Evolutionary conservation across 2,329 filamentous ascomycete genomes (phyloP).

Genomic region (Colletotrichum sp.): DNA sequence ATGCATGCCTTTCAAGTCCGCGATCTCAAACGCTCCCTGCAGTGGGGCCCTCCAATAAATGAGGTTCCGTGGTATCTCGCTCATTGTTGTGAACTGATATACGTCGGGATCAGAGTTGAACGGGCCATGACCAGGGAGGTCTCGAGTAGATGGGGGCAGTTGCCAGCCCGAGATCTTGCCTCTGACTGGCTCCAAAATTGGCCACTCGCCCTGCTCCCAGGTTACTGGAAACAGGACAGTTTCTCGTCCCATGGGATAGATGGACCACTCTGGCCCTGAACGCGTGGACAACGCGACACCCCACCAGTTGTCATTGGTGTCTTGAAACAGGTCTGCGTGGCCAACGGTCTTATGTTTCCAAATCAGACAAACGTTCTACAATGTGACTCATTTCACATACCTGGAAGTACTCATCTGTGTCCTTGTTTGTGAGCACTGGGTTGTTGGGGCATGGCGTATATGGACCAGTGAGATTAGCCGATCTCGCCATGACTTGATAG

Average conservation of each 20-base stretch:
- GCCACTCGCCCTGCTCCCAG: neutral
- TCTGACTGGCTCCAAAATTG: neutral
- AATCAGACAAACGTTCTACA: fast-evolving
- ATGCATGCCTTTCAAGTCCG: neutral
- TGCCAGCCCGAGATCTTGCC: neutral
- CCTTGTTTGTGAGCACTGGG: neutral
- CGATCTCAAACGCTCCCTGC: neutral
- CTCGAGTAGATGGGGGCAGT: neutral
- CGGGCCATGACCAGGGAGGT: neutral
- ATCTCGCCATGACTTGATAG: neutral
- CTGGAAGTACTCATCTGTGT: neutral
- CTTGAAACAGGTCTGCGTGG: neutral
- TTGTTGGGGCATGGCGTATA: neutral
- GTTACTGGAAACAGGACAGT: neutral
- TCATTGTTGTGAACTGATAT: neutral
- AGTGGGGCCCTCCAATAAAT: neutral
- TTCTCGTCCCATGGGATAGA: neutral
- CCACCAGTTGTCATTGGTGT: neutral
- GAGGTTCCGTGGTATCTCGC: neutral
- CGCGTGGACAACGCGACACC: neutral
- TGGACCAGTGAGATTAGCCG: neutral
- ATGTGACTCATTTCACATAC: neutral
- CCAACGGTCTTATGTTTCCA: neutral
- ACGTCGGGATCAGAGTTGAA: neutral
- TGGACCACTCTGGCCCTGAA: neutral